Percentiles rank a stretch among this genome's conserved stretches.
These are phyloP conservation scores for Nemania sp. DNA, from an alignment of 2,329 filamentous ascomycete species.

Conservation along the genomic window DNA sequence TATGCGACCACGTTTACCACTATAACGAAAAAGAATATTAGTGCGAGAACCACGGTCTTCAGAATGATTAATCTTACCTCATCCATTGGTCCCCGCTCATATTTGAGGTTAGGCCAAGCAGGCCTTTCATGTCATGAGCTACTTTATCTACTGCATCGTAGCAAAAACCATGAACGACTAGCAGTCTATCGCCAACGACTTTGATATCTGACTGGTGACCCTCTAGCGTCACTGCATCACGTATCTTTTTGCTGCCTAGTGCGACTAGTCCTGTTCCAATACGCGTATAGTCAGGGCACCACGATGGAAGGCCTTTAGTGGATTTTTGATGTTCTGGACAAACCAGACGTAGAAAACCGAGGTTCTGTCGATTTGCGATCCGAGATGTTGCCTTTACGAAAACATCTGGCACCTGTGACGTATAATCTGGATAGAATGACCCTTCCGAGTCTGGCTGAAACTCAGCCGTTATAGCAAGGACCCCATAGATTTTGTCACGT, in stretches of 20 bases:
- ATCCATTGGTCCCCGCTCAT: not conserved
- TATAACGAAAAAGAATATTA: slow-evolving; percentile 5
- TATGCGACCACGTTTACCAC: not conserved
- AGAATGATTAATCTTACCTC: not conserved
- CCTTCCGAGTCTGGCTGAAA: not conserved
- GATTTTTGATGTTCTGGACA: not conserved
- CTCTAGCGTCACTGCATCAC: not conserved
- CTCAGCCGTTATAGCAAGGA: slow-evolving; percentile 7
- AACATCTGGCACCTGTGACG: not conserved
- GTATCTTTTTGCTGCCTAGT: not conserved
- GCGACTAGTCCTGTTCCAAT: not conserved
- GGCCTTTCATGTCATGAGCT: not conserved
- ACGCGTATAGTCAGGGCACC: slow-evolving; percentile 8
- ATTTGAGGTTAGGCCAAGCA: not conserved
- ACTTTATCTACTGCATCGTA: not conserved
- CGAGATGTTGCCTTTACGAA: slow-evolving; percentile 10
- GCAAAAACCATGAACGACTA: not conserved
- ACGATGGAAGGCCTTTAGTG: slow-evolving; percentile 1
- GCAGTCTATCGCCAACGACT: not conserved
- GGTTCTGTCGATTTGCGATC: not conserved
- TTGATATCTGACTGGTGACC: not conserved
- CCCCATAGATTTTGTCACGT: not conserved
- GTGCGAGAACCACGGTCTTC: not conserved
- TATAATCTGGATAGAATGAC: slow-evolving; percentile 1
- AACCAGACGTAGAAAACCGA: not conserved